These are phyloP conservation scores for Aureobasidium leucospermi DNA, from an alignment of 2,329 filamentous ascomycete species.

Conservation along the genomic window DNA sequence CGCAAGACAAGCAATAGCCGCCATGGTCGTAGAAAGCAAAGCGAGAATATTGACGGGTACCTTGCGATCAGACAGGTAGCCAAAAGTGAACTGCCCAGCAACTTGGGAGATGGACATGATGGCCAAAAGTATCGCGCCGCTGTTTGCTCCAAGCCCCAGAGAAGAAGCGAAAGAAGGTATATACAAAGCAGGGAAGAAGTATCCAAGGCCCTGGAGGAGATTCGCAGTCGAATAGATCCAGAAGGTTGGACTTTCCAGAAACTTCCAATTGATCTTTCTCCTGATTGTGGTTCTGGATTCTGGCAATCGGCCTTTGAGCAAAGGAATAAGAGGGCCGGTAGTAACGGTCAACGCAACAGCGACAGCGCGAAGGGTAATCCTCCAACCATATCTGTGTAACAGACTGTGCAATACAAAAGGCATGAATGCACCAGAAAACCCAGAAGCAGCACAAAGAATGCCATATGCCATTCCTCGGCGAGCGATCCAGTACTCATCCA, in stretches of 20 bases:
- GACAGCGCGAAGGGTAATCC: conserved; percentile 20
- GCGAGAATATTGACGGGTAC: conserved; percentile 24
- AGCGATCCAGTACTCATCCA: conserved; percentile 25
- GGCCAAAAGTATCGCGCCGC: conserved; percentile 29
- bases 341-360: conserved; percentile 21
- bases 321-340: conserved; percentile 28
- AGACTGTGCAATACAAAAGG: conserved; percentile 20
- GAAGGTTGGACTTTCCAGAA: conserved; percentile 24
- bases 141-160: conserved; percentile 21
- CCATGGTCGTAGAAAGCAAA: neutral
- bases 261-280: conserved; percentile 17
- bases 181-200: conserved; percentile 34
- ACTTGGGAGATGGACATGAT: conserved; percentile 31
- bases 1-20: neutral
- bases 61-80: conserved; percentile 33
- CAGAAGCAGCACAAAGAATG: conserved; percentile 20
- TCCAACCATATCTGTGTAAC: conserved; percentile 22
- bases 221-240: conserved; percentile 29
- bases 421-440: conserved; percentile 21
- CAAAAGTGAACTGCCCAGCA: conserved; percentile 30
- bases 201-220: conserved; percentile 32
- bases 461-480: conserved; percentile 24
- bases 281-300: conserved; percentile 8
- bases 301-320: conserved; percentile 29
- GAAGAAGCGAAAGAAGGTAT: conserved; percentile 29